Base-by-base conservation (phyloP, 1,284 basidiomycete genomes). In the Naganishia liquefaciens region DNA sequence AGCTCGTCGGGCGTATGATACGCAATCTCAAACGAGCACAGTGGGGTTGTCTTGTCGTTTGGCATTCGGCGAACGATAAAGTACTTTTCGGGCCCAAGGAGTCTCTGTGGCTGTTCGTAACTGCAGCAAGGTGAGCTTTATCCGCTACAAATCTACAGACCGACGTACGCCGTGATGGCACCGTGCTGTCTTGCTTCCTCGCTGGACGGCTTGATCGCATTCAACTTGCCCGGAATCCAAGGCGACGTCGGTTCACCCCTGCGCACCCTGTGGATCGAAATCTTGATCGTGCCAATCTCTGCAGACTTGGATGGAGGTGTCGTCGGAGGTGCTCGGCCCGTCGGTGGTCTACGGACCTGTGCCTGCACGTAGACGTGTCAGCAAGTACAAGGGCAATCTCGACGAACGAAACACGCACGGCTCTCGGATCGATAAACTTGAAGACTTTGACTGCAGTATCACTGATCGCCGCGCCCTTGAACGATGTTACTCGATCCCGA, bases 1-100 rank as follows among this genome's bases (percentile, higher is more conserved):
- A 53, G 21, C 51, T 53, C 51, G 17, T 39, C 51, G 6, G 4
- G n/a, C 30, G 51, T 37, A n/a, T 33, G 51, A 21, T 53, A 53
- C 51, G 30, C 51, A 53, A 53, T 53, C 33, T 53, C 51, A 21
- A 53, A 53, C 19, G 30, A 37, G 23, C 51, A 53, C 15, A 53
- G n/a, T 6, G 51, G 51, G 28, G 17, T 33, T 10, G 51, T 53
- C 30, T 53, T 53, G n/a, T 53, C 51, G 17, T 53, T 33, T 19
- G 51, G 27, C 19, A 53, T n/a, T 3, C 51, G 51, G 15, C 51
- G 51, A 33, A 53, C 51, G 51, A 53, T 53, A 23, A 21, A 53
- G 33, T 53, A 53, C 28, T 33, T 33, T 33, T 53, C 51, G 15
- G 51, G 51, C 0, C 11, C 5, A n/a, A 9, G 17, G 19, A 53